Percentiles rank a stretch among this genome's conserved stretches.
Evolutionary conservation across 164 flowering plant genomes (phyloP).

Genomic region (Protea cynaroides): DNA sequence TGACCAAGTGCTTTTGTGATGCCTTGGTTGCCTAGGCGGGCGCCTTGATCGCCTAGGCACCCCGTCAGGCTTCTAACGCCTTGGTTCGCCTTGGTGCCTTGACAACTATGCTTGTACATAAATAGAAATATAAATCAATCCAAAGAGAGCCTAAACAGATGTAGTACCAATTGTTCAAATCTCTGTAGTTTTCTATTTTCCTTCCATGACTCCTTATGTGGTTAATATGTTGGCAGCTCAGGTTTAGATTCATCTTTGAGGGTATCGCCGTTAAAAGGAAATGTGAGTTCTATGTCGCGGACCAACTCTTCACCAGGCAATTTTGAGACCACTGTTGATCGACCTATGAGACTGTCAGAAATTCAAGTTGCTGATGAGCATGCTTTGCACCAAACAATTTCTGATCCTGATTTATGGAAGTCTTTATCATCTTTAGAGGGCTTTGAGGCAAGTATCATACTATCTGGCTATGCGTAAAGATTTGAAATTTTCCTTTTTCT

Average conservation of each 20-base stretch:
- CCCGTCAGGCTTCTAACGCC: too few species aligned
- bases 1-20: too few species aligned
- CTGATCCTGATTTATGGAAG: conserved; percentile 63
- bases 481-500: too few species aligned
- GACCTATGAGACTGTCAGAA: conserved; percentile 96
- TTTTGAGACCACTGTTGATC: conserved; percentile 74
- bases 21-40: too few species aligned
- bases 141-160: conserved; percentile 1
- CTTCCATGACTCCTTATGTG: conserved; percentile 10
- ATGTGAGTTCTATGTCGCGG: conserved; percentile 50
- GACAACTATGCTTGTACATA: too few species aligned
- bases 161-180: not conserved
- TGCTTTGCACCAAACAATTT: conserved; percentile 66
- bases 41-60: too few species aligned
- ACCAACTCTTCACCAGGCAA: conserved; percentile 79
- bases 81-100: too few species aligned
- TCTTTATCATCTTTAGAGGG: conserved; percentile 63
- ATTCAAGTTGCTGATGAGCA: conserved; percentile 90
- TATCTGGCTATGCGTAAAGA: not conserved
- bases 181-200: not conserved
- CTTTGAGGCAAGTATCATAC: conserved; percentile 64
- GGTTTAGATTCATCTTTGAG: conserved; percentile 44
- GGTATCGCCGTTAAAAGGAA: conserved; percentile 38
- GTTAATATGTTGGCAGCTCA: conserved; percentile 52
- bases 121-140: too few species aligned